Base-by-base conservation (phyloP, 257 asterid genomes). In the Handroanthus guayacan region DNA sequence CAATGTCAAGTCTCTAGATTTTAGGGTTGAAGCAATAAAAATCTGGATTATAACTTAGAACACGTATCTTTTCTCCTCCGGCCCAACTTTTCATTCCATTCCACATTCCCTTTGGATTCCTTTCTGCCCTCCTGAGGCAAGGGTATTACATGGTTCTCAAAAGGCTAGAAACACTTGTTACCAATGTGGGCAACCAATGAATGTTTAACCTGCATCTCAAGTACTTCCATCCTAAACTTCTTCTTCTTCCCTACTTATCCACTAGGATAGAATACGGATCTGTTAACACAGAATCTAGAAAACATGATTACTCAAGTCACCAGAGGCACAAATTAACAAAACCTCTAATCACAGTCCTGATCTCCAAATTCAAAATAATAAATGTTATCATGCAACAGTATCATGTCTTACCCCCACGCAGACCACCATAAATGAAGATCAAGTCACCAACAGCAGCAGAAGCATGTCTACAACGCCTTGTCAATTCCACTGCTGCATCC, bases 391-490 rank as follows among this genome's bases (percentile, higher is more conserved):
- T 71, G 61, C 4, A 20, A 62, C 13, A 50, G 71, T 75, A 62
- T 79, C 82, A 83, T 63, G 66, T 79, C 98, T 88, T 85, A 95
- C 99, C 99, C 50, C 99, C 99, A 81, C 99, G 99, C 67, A 95
- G 91, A 67, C 99, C 99, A 57, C 99, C 99, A 54, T 92, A 95
- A 75, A 95, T 89, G 87, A 92, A 95, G 75, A 95, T 92, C 82
- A 92, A 84, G 84, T 95, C 99, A 69, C 99, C 98, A 11, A 92
- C 94, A 82, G 99, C 95, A 84, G 95, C 99, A 85, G 98, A 95
- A 60, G 99, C 99, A 81, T 95, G 98, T 87, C 97, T 91, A 81
- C 98, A 92, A 50, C 97, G 96, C 82, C 98, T 90, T n/a, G 97
- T 95, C 80, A 92, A 80, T 82, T 92, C 99, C 72, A 95, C 98